phyloP scores from a whole-genome alignment of 768 basidiomycete genomes.

The Mycena polygramma region DNA sequence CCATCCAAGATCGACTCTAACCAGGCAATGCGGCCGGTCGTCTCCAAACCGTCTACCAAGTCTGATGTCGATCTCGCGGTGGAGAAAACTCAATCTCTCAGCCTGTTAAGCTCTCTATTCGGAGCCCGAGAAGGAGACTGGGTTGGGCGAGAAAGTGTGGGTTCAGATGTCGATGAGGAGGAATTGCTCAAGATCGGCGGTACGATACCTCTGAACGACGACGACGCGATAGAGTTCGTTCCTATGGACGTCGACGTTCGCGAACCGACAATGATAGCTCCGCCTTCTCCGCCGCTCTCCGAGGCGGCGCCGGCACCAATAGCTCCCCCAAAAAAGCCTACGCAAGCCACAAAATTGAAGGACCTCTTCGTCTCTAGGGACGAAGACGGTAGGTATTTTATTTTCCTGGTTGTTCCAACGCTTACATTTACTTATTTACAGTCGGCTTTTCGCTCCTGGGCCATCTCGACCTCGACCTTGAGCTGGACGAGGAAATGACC shows the following conservation, averaged over 20 bases:
- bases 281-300: background rate
- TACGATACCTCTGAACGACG: conserved; percentile 41
- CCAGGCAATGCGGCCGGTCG: conserved; percentile 15
- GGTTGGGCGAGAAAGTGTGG: conserved; percentile 70
- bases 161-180: conserved; percentile 67
- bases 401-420: background rate
- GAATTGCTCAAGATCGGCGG: conserved; percentile 45
- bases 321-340: conserved; percentile 34
- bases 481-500: conserved; percentile 63
- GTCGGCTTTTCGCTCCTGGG: conserved; percentile 79
- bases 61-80: conserved; percentile 47
- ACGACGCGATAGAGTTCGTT: conserved; percentile 51
- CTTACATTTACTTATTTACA: background rate
- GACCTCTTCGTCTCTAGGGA: conserved; percentile 81
- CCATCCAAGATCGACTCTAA: conserved; percentile 25
- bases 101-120: conserved; percentile 67
- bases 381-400: conserved; percentile 68
- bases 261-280: background rate
- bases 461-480: conserved; percentile 80
- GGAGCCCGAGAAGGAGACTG: conserved; percentile 64
- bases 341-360: conserved; percentile 60
- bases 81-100: conserved; percentile 63
- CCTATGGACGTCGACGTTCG: conserved; percentile 42
- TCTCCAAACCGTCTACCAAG: conserved; percentile 11
- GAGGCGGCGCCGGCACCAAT: conserved; percentile 26